Percentiles rank a stretch among this genome's conserved stretches.
phyloP scores from a whole-genome alignment of 768 basidiomycete genomes.

The Leccinum truebloodii region DNA sequence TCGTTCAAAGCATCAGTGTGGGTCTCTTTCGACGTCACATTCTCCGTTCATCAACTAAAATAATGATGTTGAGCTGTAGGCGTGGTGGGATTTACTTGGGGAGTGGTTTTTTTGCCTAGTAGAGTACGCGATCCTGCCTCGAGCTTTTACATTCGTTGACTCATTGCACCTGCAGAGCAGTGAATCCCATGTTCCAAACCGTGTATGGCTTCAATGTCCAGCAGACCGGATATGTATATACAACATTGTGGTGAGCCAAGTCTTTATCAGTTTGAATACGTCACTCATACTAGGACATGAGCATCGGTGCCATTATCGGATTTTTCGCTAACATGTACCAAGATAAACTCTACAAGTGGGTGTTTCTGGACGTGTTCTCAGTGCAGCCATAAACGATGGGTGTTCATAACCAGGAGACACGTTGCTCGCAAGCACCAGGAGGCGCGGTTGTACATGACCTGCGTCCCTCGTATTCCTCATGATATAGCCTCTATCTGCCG shows the following conservation, averaged over 20 bases:
- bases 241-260: constrained; percentile 44
- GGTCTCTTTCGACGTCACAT: constrained; percentile 19
- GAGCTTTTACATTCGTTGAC: background rate
- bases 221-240: constrained; percentile 57
- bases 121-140: constrained; percentile 38
- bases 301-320: constrained; percentile 53
- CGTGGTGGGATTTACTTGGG: constrained; percentile 77
- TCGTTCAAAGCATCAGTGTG: constrained; percentile 73
- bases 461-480: no score
- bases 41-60: background rate
- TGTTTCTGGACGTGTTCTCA: background rate
- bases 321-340: constrained; percentile 46
- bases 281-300: constrained; percentile 24
- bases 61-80: constrained; percentile 32
- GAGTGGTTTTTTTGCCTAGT: constrained; percentile 65
- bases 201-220: constrained; percentile 62
- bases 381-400: constrained; percentile 11
- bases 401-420: constrained; percentile 26
- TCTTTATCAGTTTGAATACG: background rate
- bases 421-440: no score
- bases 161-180: constrained; percentile 39
- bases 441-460: no score
- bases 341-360: constrained; percentile 49
- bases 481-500: no score
- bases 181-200: constrained; percentile 52